phyloP scores from a whole-genome alignment of 768 basidiomycete species.

The Asterophora lycoperdoides region DNA sequence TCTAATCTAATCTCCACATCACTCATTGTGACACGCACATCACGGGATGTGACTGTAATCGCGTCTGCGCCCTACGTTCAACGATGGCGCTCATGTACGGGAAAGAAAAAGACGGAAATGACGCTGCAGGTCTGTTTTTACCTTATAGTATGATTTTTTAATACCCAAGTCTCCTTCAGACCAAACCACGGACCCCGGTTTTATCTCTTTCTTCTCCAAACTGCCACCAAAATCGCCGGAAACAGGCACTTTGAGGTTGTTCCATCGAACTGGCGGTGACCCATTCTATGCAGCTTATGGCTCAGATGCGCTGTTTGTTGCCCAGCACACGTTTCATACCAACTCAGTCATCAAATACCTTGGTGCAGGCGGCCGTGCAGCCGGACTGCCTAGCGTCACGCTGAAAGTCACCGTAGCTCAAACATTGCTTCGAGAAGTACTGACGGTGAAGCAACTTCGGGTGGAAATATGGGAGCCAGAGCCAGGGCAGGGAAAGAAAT shows the following conservation, averaged over 20 bases:
- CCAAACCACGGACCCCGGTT: slow-evolving; percentile 70
- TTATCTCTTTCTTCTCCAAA: slow-evolving; percentile 63
- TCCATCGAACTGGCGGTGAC: slow-evolving; percentile 56
- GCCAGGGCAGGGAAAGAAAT: slow-evolving; percentile 69
- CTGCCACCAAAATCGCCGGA: slow-evolving; percentile 67
- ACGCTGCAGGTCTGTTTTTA: slow-evolving; percentile 14
- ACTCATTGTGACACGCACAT: slow-evolving; percentile 7
- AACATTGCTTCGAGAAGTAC: slow-evolving; percentile 77
- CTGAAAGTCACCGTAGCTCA: slow-evolving; percentile 77
- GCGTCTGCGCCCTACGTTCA: too few relatives aligned
- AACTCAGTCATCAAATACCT: slow-evolving; percentile 92
- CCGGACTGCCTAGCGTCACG: slow-evolving; percentile 71
- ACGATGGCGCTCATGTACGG: slow-evolving; percentile 61
- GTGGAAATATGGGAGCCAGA: slow-evolving; percentile 89
- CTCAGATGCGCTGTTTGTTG: slow-evolving; percentile 82
- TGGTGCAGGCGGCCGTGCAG: slow-evolving; percentile 55
- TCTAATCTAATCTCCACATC: too few relatives aligned
- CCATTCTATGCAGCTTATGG: slow-evolving; percentile 90
- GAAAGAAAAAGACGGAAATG: slow-evolving; percentile 52
- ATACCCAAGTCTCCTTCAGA: slow-evolving; percentile 30
- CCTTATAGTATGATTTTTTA: background rate
- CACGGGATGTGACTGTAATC: slow-evolving; percentile 17
- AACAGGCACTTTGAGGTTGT: slow-evolving; percentile 82
- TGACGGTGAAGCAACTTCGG: slow-evolving; percentile 85
- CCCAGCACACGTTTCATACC: slow-evolving; percentile 78